Evolutionary conservation across 129 eudicot genomes (phyloP).

Genomic region (Tanacetum coccineum): DNA sequence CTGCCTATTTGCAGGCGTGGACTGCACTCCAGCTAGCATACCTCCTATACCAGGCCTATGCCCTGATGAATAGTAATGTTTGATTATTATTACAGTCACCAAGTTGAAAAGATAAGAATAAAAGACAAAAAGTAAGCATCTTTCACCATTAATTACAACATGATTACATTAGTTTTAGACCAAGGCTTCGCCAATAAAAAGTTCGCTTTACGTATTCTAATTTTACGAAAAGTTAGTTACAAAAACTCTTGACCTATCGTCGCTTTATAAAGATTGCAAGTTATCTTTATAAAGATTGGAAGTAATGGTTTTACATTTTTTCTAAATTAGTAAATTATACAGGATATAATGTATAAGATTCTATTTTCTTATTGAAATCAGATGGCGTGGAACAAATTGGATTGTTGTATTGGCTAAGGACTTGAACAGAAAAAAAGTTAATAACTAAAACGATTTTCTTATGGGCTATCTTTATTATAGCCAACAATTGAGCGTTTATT

Average conservation of each 20-base stretch:
- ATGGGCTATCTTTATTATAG: not conserved
- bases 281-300: not conserved
- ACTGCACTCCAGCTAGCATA: slow-evolving; percentile 67
- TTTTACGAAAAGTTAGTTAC: not conserved
- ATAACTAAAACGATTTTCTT: not conserved
- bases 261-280: not conserved
- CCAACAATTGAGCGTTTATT: not conserved
- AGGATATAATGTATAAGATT: no score
- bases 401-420: not conserved
- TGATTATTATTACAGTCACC: not conserved
- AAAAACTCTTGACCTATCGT: not conserved
- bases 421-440: not conserved
- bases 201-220: slow-evolving; percentile 1
- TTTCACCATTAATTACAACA: slow-evolving; percentile 8
- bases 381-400: no score
- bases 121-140: slow-evolving; percentile 14
- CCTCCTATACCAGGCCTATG: slow-evolving; percentile 44
- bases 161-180: slow-evolving; percentile 17
- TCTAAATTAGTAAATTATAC: not conserved
- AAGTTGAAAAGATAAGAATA: no score
- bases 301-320: not conserved
- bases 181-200: slow-evolving; percentile 12
- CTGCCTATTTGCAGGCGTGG: no score
- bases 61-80: slow-evolving; percentile 24
- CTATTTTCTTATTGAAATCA: no score